Evolutionary conservation across 1,284 basidiomycete species (phyloP).

Genomic region (Entoloma clypeatum): DNA sequence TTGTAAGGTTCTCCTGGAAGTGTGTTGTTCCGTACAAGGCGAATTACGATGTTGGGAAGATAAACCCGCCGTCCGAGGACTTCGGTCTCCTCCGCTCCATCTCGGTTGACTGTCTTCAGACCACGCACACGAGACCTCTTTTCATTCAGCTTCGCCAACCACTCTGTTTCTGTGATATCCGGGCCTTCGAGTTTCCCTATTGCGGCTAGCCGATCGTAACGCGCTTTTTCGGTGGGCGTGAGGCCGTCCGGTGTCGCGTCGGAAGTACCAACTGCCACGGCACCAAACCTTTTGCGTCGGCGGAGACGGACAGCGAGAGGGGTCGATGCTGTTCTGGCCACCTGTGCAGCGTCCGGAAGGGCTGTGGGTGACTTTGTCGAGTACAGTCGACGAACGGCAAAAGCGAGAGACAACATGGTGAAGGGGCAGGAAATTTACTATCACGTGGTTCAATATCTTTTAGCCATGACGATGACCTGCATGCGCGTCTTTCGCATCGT

Average conservation of each 20-base stretch:
- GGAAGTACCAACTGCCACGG: conserved; percentile 37
- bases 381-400: conserved; percentile 44
- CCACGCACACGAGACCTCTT: conserved; percentile 66
- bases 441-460: conserved; percentile 19
- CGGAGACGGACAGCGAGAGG: conserved; percentile 71
- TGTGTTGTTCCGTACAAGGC: conserved; percentile 83
- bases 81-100: conserved; percentile 40
- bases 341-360: conserved; percentile 41
- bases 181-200: conserved; percentile 47
- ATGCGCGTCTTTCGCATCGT: conserved; percentile 32
- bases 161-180: conserved; percentile 47
- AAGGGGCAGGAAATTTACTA: conserved; percentile 13
- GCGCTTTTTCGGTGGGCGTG: conserved; percentile 58
- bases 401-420: conserved; percentile 25
- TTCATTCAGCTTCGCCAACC: conserved; percentile 52
- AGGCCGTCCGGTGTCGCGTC: conserved; percentile 52
- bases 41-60: conserved; percentile 84
- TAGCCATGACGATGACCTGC: conserved; percentile 29
- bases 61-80: conserved; percentile 82
- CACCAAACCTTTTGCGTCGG: conserved; percentile 48
- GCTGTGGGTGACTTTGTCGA: conserved; percentile 35
- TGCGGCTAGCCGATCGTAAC: conserved; percentile 54
- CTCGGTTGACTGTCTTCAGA: conserved; percentile 38
- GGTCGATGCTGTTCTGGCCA: conserved; percentile 62
- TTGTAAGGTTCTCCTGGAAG: conserved; percentile 81